These are phyloP conservation scores for Hevea brasiliensis DNA, from an alignment of 345 rosid genomes.

Conservation along the genomic window DNA sequence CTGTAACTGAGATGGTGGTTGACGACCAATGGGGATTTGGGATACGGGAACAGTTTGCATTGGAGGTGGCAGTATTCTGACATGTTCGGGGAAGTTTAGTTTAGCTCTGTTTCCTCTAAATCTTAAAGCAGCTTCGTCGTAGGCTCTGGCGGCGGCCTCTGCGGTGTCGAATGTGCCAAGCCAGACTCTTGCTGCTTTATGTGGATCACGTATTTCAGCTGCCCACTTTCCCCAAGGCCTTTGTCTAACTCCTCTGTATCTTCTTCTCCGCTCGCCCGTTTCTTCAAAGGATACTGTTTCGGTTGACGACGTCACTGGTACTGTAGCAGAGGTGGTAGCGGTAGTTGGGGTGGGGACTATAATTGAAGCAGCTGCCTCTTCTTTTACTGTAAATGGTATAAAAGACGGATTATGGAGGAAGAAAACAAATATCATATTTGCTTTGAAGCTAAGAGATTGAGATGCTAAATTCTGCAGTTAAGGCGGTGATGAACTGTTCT, in stretches of 20 bases:
- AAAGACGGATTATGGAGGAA: background rate
- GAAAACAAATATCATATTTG: background rate
- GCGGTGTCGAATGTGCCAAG: constrained; percentile 86
- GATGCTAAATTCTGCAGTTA: background rate
- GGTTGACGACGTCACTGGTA: constrained; percentile 11
- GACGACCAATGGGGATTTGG: constrained; percentile 24
- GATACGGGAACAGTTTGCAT: constrained; percentile 24
- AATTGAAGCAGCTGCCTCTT: constrained; percentile 29
- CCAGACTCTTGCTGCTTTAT: constrained; percentile 83
- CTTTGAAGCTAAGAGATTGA: constrained; percentile 19
- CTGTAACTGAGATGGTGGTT: constrained; percentile 17
- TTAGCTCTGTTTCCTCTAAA: constrained; percentile 86
- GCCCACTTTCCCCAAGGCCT: constrained; percentile 97
- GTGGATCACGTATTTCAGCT: constrained; percentile 86
- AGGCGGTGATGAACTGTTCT: constrained; percentile 2
- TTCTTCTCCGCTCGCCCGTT: constrained; percentile 48
- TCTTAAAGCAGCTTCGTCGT: constrained; percentile 80
- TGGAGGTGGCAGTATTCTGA: constrained; percentile 18
- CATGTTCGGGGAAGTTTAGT: constrained; percentile 79
- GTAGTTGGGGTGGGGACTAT: constrained; percentile 10
- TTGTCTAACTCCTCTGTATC: constrained; percentile 85
- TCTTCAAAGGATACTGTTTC: constrained; percentile 33
- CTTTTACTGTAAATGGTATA: constrained; percentile 20
- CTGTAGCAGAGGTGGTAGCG: constrained; percentile 3
- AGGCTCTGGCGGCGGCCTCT: constrained; percentile 85